Base-by-base conservation (phyloP, 257 asterid genomes). In the Scutellaria barbata region DNA sequence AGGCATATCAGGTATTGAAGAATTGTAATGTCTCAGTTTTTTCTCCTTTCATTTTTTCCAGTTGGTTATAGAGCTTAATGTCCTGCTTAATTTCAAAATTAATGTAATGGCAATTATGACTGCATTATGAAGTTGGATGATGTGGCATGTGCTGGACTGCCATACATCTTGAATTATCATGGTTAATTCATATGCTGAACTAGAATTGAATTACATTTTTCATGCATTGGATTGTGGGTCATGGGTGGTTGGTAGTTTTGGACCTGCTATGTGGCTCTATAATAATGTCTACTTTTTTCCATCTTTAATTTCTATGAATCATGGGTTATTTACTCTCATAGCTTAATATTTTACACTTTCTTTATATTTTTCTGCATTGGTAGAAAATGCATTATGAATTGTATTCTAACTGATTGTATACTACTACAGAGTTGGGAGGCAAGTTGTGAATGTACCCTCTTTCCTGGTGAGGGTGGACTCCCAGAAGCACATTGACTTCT, bases 1-100 rank as follows among this genome's bases (percentile, higher is more conserved):
- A 91, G 87, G 83, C 97, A 91, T 70, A 89, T 91, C 84, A 87
- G 97, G 97, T 91, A 80, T 20, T 17, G 8, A 22, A 55, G 17
- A 3, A 5, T 39, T 55, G 41, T 10, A 8, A 13, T 20, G 12
- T 35, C 20, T 56, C n/a, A 7, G 2, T 45, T 42, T 69, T 5
- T 53, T 1, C 71, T 45, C 46, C 12, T 30, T 41, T 30, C 3
- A 14, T 2, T 30, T 30, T 30, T 30, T 30, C 4, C 35, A 30
- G 35, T 25, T 25, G 35, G 35, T 1, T 30, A 22, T 35, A 5
- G 7, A 16, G 7, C 40, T 33, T 16, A 0, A 8, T 18, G 7
- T 55, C 8, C 12, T 59, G 22, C 7, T 7, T 17, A 8, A 11
- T 9, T 8, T 55, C 8, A 10, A 10, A 20, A 47, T 30, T 8